These are phyloP conservation scores for Berkeleyomyces basicola DNA, from an alignment of 2,329 filamentous ascomycete genomes.

Conservation along the genomic window DNA sequence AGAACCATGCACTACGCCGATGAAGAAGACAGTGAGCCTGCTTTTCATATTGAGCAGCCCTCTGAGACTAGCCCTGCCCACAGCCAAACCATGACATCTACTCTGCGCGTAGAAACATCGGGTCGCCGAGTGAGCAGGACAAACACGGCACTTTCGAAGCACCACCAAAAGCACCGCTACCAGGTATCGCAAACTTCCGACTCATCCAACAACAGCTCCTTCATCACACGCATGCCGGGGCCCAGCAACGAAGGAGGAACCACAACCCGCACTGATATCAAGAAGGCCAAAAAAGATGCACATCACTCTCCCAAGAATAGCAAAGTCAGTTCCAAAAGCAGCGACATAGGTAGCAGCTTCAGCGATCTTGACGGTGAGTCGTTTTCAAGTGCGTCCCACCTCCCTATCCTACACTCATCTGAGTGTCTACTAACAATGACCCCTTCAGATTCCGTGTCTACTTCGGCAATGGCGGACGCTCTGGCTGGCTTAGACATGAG, in stretches of 20 bases:
- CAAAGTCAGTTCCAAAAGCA: slow-evolving; percentile 41
- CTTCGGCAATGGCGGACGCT: slow-evolving; percentile 65
- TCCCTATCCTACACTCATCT: background rate
- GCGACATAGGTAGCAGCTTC: slow-evolving; percentile 73
- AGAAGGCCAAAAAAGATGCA: slow-evolving; percentile 42
- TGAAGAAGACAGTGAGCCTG: slow-evolving; percentile 37
- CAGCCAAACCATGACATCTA: slow-evolving; percentile 29
- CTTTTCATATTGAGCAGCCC: slow-evolving; percentile 32
- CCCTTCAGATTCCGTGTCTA: slow-evolving; percentile 55
- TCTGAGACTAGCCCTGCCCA: slow-evolving; percentile 14
- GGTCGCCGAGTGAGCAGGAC: slow-evolving; percentile 17
- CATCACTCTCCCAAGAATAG: slow-evolving; percentile 35
- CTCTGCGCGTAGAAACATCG: slow-evolving; percentile 29
- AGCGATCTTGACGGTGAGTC: slow-evolving; percentile 61
- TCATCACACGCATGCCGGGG: slow-evolving; percentile 22
- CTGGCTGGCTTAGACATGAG: slow-evolving; percentile 48
- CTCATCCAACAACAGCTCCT: slow-evolving; percentile 42
- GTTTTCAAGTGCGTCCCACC: slow-evolving; percentile 2
- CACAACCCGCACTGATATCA: slow-evolving; percentile 36
- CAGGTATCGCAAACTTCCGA: slow-evolving; percentile 42
- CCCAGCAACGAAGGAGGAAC: slow-evolving; percentile 20
- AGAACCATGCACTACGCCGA: slow-evolving; percentile 29
- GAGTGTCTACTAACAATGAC: slow-evolving; percentile 1
- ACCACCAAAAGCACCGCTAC: slow-evolving; percentile 20
- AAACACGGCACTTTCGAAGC: background rate